Base-by-base conservation (phyloP, 2,329 filamentous ascomycete genomes). In the Penicillium concentricum region DNA sequence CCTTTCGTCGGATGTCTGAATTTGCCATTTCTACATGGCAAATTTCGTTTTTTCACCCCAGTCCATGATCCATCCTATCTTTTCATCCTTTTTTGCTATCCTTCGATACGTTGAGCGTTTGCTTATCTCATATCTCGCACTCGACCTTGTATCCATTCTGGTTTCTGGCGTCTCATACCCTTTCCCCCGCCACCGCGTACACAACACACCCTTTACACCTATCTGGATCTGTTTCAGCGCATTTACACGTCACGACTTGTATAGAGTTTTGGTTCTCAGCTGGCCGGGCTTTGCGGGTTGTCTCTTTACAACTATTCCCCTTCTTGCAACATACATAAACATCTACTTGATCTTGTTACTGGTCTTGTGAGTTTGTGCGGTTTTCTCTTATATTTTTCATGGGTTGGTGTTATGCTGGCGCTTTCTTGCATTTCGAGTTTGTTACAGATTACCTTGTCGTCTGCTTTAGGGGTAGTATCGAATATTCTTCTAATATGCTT, bases 221-320 rank as follows among this genome's bases (percentile, higher is more conserved):
- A 49, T 52, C 49, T 54, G 38, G 56, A 54, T 52, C 47, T 53
- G 42, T 51, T 49, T 53, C 57, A 43, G 58, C 53, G 59, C 59
- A 63, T 64, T 61, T 60, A 64, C 56, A 61, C 48, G 51, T 61
- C 57, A 63, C 44, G 60, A 60, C 60, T 53, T 66, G 61, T 62
- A 67, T 67, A 66, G 63, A 67, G 61, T 63, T 64, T 51, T 43
- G 54, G 49, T 57, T 54, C 41, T 62, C 51, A 55, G 52, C 54
- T 47, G 37, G 53, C 48, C 60, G 41, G 46, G 59, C 55, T 58
- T 48, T 51, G 52, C 55, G 58, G 59, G 55, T 56, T 59, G 49
- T 53, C 44, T 41, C 37, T 46, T 56, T 42, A 32, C 48, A 51
- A 57, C 47, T 64, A 64, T 63, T 64, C 56, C 60, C 34, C 28